Evolutionary conservation across 768 basidiomycete species (phyloP), one percentile per base, ranked within the genome.

Genomic region (Steccherinum ochraceum): DNA sequence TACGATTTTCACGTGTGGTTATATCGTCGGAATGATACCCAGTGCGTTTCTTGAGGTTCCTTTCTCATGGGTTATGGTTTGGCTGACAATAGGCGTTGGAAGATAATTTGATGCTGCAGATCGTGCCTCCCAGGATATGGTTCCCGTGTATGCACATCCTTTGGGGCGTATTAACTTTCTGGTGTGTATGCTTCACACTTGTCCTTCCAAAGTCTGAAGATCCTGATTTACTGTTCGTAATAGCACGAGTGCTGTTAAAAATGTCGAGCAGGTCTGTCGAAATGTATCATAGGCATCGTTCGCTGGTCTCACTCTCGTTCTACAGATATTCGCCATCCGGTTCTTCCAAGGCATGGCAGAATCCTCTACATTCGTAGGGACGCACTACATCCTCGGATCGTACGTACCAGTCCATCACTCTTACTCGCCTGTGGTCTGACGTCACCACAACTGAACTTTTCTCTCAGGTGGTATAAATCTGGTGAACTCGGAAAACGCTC

Each of bases 301-400:
- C 21, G 18, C 44, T 10, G 27, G 16, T 4, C 43, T n/a, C 19
- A 3, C 25, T 21, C 1, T 20, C 5, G 1, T 3, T 19, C 10
- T 27, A 2, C 24, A 84, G 82, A 67, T 88, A 46, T 84, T 81
- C 62, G 81, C 72, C 24, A 83, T 88, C 53, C 75, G 84, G 7
- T 87, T 89, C 61, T 75, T 87, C 49, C 84, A 86, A 64, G 87
- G 83, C 20, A 70, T 86, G 51, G 77, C 80, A 5, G 86, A 89
- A 64, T 77, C 84, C 0, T 86, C 84, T 5, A 89, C 85, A 1
- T 89, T 89, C 62, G 83, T 83, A 23, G 86, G 86, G 27, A 81
- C 83, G 13, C 84, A 84, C 56, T 84, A 84, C 58, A 70, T 86
- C 55, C 78, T 87, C 16, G 84, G 86, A 55, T 81, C 81, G 84